Evolutionary conservation across 108 stramenopile species (phyloP).

Genomic region (Pseudonitzschia delicatissima): DNA sequence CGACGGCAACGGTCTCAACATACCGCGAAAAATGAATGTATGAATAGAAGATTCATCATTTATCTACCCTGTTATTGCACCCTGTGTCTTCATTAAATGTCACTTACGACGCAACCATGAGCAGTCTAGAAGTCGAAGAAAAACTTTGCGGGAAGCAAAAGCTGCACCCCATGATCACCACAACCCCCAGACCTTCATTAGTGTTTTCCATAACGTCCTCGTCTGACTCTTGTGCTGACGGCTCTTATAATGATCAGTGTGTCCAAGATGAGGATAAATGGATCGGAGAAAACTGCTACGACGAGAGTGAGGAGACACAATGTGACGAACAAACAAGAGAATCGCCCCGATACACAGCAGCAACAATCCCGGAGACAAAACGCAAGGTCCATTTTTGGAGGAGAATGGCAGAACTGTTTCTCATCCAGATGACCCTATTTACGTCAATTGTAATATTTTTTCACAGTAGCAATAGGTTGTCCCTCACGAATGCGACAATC

Average conservation of each 20-base stretch:
- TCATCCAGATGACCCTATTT: neutral
- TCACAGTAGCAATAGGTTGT: neutral
- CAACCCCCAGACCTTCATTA: neutral
- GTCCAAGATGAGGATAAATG: neutral
- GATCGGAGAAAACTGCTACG: neutral
- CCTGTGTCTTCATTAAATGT: too few species aligned
- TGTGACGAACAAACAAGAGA: neutral
- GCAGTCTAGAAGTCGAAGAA: too few species aligned
- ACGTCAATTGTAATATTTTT: neutral
- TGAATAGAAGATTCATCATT: too few species aligned
- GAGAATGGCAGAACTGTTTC: neutral
- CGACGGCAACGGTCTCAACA: too few species aligned
- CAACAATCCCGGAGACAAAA: neutral
- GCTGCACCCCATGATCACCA: neutral
- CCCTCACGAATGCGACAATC: neutral
- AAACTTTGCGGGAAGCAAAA: too few species aligned
- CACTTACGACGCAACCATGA: too few species aligned
- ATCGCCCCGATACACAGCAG: neutral
- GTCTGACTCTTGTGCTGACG: neutral
- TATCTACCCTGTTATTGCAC: too few species aligned
- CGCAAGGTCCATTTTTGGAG: neutral
- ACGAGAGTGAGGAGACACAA: neutral
- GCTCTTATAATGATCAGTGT: neutral
- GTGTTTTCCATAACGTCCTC: constrained; percentile 2
- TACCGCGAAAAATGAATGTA: too few species aligned